Base-by-base conservation (phyloP, 352 stramenopile genomes). In the Pilasporangium apinafurcum region DNA sequence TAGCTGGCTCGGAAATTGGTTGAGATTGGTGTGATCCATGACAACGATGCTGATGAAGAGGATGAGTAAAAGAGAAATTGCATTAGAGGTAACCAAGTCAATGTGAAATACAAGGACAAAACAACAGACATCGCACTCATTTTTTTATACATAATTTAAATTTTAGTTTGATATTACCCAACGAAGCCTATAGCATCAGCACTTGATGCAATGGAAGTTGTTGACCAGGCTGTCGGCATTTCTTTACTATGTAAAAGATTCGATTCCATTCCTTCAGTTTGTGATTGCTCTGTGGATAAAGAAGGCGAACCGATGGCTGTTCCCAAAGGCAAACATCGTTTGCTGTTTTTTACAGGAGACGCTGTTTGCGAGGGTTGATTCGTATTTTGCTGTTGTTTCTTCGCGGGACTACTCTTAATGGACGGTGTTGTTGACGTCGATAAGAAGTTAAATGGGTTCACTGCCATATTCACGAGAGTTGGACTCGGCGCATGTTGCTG, bases 1-100 rank as follows among this genome's bases (percentile, higher is more conserved):
- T 55, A 89, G 77, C 56, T 90, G 26, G 77, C 71, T 16, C 62
- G 53, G 14, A 75, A 71, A 29, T 48, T 90, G 35, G 69, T 71
- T 18, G 56, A 66, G 21, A 86, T 90, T 20, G 74, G 77, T 17
- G 71, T 59, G 1, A 66, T 90, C 41, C 53, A 63, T 1, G 61
- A 76, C 32, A 57, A 65, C 48, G 57, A 73, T 44, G 55, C 39
- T 5, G 60, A 80, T 25, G 62, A 80, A 25, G 47, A 62, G 8
- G 56, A 59, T 14, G 48, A 56, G 10, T 41, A 44, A 16, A 35
- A 44, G 26, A 18, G 29, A 33, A n/a, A n/a, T n/a, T n/a, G n/a
- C n/a, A n/a, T n/a, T n/a, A n/a, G n/a, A n/a, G n/a, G n/a, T n/a
- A n/a, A n/a, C n/a, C n/a, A n/a, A n/a, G n/a, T n/a, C n/a, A n/a